Evolutionary conservation across 768 basidiomycete species (phyloP), one percentile per base, ranked within the genome.

Genomic region (Neoboletus brunneissimus): DNA sequence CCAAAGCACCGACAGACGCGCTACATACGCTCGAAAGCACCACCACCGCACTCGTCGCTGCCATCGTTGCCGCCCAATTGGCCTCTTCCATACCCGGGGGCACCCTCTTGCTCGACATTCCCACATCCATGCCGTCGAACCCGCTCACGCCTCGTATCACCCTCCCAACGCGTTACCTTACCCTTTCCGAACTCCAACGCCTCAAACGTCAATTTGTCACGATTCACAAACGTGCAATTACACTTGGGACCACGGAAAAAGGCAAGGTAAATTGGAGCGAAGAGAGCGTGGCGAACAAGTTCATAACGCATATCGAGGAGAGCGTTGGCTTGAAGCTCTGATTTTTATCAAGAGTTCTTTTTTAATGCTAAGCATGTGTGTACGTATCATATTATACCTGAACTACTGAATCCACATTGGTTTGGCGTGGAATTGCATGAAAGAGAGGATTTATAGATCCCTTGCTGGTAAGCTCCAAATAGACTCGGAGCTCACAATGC

Each of bases 141-240:
- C 67, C 68, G 18, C 54, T 79, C 38, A 76, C 73, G 63, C 58
- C 80, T n/a, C 68, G 72, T 11, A 73, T 96, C 48, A 76, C 73
- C 13, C 81, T 96, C 18, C 90, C 91, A 0, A 67, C 81, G 38
- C 85, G 91, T 7, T 79, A 79, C 56, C 61, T 97, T 29, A 93
- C 94, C 37, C 78, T 98, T 7, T 86, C 90, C 0, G 93, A 96
- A 73, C 77, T 97, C 53, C 94, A 96, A 69, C 79, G 95, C 29
- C 74, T 89, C 42, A 98, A 96, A 69, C 79, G 95, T 42, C 94
- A 98, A 69, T 98, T 96, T 66, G 88, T 96, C 32, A 83, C 84
- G 4, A 80, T 91, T 34, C 94, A 98, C 69, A 92, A 89, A 68
- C 94, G 92, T 63, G 92, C 91, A 8, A 87, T 93, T 54, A 91